Conservation (phyloP, 345 rosid genomes). For the Lenwebbia sp. region DNA sequence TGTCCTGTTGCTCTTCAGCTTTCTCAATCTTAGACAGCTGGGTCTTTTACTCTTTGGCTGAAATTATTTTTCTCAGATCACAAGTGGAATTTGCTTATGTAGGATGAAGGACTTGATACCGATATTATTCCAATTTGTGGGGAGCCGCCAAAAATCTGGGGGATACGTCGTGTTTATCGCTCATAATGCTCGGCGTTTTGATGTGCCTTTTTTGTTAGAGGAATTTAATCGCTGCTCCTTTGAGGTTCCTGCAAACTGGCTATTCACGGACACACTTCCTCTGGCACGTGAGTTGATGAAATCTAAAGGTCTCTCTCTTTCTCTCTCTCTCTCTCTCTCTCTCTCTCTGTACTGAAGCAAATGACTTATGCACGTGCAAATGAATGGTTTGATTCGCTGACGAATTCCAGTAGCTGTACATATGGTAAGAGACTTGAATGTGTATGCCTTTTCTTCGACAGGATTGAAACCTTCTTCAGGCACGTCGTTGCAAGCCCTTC, state of each 20-base stretch:
- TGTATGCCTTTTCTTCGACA: slow-evolving; percentile 4
- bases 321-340: not conserved
- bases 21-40: not conserved
- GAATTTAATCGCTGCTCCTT: slow-evolving; percentile 62
- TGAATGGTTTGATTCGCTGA: not conserved
- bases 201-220: slow-evolving; percentile 55
- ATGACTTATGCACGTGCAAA: not conserved
- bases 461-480: slow-evolving; percentile 23
- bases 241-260: slow-evolving; percentile 66
- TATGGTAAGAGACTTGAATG: not conserved
- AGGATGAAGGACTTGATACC: slow-evolving; percentile 90
- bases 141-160: slow-evolving; percentile 70
- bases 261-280: slow-evolving; percentile 54
- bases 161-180: slow-evolving; percentile 61
- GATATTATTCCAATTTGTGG: slow-evolving; percentile 43
- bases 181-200: slow-evolving; percentile 75
- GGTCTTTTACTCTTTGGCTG: not conserved
- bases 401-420: not conserved
- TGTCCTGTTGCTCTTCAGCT: not conserved
- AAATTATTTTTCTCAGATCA: not conserved
- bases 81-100: not conserved
- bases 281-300: slow-evolving; percentile 58
- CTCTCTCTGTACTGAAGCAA: not conserved
- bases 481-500: slow-evolving; percentile 33
- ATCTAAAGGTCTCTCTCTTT: slow-evolving; percentile 35